Evolutionary conservation across 805 yeast genomes (phyloP), one percentile per base, ranked within the genome.

Genomic region (Kodamaea laetipori): DNA sequence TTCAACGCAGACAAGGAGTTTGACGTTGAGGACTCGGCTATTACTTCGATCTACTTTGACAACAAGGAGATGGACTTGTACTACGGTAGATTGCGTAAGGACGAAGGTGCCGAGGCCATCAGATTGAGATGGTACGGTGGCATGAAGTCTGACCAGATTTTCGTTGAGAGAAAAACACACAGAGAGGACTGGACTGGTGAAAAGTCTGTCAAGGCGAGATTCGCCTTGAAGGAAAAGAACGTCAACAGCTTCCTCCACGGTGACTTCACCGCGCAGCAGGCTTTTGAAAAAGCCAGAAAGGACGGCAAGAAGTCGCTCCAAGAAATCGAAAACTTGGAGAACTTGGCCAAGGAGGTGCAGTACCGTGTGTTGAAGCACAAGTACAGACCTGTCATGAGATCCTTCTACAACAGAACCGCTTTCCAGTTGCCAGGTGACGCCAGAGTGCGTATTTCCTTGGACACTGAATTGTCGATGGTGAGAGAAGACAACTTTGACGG

Each of bases 181-280:
- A 80, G 99, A 66, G 99, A 94, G 67, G 99, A 94, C 72, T 92
- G 99, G 99, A 94, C 99, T 2, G 99, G 99, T 55, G 99, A 94
- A 66, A 92, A 92, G 68, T 88, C 97, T n/a, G 99, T 94, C 52
- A 94, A 94, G 69, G 98, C 98, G 4, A 80, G 99, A 64, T 94
- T 94, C 67, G 83, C 92, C 15, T 69, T 94, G 53, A 94, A 90
- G 64, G 99, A 94, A 64, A 88, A 85, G 63, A 78, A 89, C 59
- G 90, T 92, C 39, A 94, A 94, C 61, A 80, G 81, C 39, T 94
- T 89, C 63, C 64, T 92, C 69, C 68, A 71, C 26, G 99, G 99
- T 53, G 80, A 80, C 39, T 90, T 78, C 61, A 87, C 97, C 16
- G 96, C 90, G 8, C 77, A 80, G 35, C 94, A 90, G 64, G 95